Percentiles rank a stretch among this genome's conserved stretches.
These are phyloP conservation scores for Fusarium floridanum DNA, from an alignment of 2,329 filamentous ascomycete species.

Conservation along the genomic window DNA sequence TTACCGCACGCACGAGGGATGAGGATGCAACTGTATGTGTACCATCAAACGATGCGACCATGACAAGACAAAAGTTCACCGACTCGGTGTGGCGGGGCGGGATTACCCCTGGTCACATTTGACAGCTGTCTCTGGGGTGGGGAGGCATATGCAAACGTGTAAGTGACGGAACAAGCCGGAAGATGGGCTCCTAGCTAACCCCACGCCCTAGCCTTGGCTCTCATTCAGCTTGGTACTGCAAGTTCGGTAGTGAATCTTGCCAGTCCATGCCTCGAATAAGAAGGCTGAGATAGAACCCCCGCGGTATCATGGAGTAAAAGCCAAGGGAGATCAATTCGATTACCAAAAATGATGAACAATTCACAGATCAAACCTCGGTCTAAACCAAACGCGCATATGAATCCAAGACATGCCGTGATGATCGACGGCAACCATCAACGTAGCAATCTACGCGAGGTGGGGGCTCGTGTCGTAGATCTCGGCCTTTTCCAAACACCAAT, in stretches of 20 bases:
- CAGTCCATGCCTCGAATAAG: neutral
- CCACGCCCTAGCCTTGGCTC: neutral
- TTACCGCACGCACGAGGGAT: neutral
- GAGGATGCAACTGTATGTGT: neutral
- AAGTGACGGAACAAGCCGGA: neutral
- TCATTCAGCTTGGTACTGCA: neutral
- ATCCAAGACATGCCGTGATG: neutral
- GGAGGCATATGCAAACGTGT: neutral
- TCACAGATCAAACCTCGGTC: neutral
- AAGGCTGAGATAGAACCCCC: neutral
- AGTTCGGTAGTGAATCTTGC: neutral
- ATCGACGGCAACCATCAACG: neutral
- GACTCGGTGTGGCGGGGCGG: neutral
- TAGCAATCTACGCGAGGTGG: neutral
- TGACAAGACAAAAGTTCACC: neutral
- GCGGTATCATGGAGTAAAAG: neutral
- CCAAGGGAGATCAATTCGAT: neutral
- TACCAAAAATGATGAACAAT: neutral
- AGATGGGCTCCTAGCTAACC: neutral
- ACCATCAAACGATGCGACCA: neutral
- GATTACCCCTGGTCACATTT: neutral
- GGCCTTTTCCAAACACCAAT: neutral
- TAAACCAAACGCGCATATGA: neutral
- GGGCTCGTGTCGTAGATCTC: neutral
- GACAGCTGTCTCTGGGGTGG: neutral